phyloP scores from a whole-genome alignment of 2,329 filamentous ascomycete species.

The Periconia macrospinosa region DNA sequence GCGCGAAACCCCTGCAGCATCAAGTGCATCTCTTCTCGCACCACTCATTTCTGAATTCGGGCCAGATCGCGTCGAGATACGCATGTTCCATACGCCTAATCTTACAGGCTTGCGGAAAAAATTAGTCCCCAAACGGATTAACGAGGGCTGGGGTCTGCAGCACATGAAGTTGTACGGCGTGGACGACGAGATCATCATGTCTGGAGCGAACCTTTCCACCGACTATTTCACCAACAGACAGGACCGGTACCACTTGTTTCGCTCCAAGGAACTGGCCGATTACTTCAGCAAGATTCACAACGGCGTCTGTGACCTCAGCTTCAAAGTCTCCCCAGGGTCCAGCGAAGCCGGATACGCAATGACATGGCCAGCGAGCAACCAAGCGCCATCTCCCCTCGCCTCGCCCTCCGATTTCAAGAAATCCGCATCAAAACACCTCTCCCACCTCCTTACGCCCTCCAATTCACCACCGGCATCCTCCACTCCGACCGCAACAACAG shows the following conservation, averaged over 20 bases:
- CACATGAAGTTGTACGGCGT: slow-evolving; percentile 99
- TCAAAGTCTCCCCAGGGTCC: slow-evolving; percentile 67
- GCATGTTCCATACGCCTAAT: slow-evolving; percentile 98
- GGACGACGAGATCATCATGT: slow-evolving; percentile 94
- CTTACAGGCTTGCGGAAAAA: slow-evolving; percentile 84
- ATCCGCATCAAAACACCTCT: slow-evolving; percentile 68
- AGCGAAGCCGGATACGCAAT: slow-evolving; percentile 57
- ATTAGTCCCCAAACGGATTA: slow-evolving; percentile 83
- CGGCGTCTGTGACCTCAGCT: slow-evolving; percentile 78
- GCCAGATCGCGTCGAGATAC: slow-evolving; percentile 79
- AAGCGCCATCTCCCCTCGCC: slow-evolving; percentile 70
- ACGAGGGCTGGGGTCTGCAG: slow-evolving; percentile 97
- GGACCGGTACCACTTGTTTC: slow-evolving; percentile 91
- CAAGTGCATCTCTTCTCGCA: slow-evolving; percentile 84
- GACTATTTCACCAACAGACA: slow-evolving; percentile 98
- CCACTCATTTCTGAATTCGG: slow-evolving; percentile 86
- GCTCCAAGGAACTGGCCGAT: slow-evolving; percentile 74
- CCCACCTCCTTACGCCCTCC: slow-evolving; percentile 63
- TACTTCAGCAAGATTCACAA: slow-evolving; percentile 81
- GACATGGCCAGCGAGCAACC: slow-evolving; percentile 75
- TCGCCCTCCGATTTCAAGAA: slow-evolving; percentile 70
- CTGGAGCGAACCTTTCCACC: slow-evolving; percentile 80
- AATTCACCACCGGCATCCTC: slow-evolving; percentile 31
- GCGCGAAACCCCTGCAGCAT: slow-evolving; percentile 81
- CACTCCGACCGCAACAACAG: slow-evolving; percentile 54